These are phyloP conservation scores for Epithemia pelagica DNA, from an alignment of 108 stramenopile species.

Conservation along the genomic window DNA sequence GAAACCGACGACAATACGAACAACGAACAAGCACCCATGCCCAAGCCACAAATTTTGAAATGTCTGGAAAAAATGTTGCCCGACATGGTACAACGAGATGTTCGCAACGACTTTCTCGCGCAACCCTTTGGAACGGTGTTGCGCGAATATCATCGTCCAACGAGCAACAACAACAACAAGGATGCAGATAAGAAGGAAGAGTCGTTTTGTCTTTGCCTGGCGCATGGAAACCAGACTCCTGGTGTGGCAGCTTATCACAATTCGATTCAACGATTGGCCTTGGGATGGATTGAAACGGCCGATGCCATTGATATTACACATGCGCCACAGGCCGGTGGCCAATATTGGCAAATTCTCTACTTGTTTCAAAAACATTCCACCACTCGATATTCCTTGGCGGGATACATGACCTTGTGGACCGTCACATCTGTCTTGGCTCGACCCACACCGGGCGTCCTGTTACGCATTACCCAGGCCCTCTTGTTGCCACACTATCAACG, in stretches of 20 bases:
- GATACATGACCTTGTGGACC: conserved; percentile 68
- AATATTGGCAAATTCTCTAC: conserved; percentile 70
- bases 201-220: conserved; percentile 45
- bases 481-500: conserved; percentile 72
- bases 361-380: conserved; percentile 46
- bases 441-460: conserved; percentile 62
- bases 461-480: conserved; percentile 67
- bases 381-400: conserved; percentile 48
- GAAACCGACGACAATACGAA: not conserved
- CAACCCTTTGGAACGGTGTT: not conserved
- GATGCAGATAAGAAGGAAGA: not conserved
- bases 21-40: conserved; percentile 1
- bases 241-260: conserved; percentile 45
- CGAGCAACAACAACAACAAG: conserved; percentile 1
- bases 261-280: conserved; percentile 51
- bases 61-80: not conserved
- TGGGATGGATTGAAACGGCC: conserved; percentile 76
- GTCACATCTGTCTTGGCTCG: conserved; percentile 72
- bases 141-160: conserved; percentile 20
- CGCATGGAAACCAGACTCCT: conserved; percentile 36
- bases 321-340: conserved; percentile 21
- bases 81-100: not conserved
- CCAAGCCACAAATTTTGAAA: conserved; percentile 13
- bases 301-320: conserved; percentile 45
- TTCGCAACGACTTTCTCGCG: not conserved